Evolutionary conservation across 345 rosid genomes (phyloP), one percentile per base, ranked within the genome.

Genomic region (Acer negundo): DNA sequence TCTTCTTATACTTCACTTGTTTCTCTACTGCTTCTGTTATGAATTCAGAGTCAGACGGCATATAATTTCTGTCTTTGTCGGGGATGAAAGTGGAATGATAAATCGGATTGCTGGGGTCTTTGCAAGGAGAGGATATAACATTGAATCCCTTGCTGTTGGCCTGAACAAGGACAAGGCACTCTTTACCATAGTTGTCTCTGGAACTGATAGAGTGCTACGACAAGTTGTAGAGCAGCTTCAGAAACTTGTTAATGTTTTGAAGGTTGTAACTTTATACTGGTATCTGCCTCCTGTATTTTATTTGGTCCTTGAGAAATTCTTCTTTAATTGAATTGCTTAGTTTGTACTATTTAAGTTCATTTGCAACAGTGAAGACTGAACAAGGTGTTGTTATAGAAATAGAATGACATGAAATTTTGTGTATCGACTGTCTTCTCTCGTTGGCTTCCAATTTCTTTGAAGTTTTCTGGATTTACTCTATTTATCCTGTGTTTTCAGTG

Each of bases 81-180:
- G 98, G 72, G 99, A 96, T 77, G 98, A 96, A 78, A 94, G 97
- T 77, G 99, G 99, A 59, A 96, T 96, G 94, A 96, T 96, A 69
- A 96, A 96, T 58, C 86, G 98, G 82, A 94, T 96, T 72, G 99
- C 99, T 1, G 99, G 98, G 58, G 99, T 96, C 6, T 96, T 96
- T 83, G 97, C 97, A 1, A 90, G 98, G 83, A 88, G 99, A 75
- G 99, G 98, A 23, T 96, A 88, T 80, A 96, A 96, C 81, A 96
- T 96, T 7, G 99, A 96, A 88, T 91, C 97, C 26, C 97, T 96
- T 26, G 98, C 98, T 69, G 99, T 96, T 81, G 98, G 99, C 75
- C 84, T 96, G 6, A 92, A 94, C 84, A 94, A 88, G 89, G 98
- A 96, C 82, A 92, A 87, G 84, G 99, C 99, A 35, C 81, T 96